phyloP scores from a whole-genome alignment of 2,329 filamentous ascomycete genomes.

The Bretziella fagacearum region DNA sequence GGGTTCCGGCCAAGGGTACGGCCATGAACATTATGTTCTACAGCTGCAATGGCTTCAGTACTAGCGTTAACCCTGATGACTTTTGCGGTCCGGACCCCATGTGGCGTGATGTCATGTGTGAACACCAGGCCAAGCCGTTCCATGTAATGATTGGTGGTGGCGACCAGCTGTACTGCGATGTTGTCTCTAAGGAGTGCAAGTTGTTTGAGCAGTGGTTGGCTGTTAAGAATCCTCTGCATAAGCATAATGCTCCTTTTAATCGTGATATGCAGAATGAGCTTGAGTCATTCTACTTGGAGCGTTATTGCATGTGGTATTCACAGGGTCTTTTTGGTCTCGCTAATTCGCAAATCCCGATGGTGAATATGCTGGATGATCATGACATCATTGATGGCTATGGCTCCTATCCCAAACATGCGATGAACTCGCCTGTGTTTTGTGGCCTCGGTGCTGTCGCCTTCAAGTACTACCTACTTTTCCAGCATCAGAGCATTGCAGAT shows the following conservation, averaged over 20 bases:
- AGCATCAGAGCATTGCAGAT: slow-evolving; percentile 72
- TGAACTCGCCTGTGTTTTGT: slow-evolving; percentile 76
- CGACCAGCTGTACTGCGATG: slow-evolving; percentile 93
- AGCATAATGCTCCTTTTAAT: slow-evolving; percentile 63
- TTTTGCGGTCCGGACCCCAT: slow-evolving; percentile 88
- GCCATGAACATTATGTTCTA: slow-evolving; percentile 99
- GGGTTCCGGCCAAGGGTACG: slow-evolving; percentile 71
- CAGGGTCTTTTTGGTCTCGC: slow-evolving; percentile 89
- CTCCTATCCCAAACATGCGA: slow-evolving; percentile 81
- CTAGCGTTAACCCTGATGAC: slow-evolving; percentile 57
- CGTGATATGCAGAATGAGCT: slow-evolving; percentile 73
- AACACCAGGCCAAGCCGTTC: slow-evolving; percentile 78
- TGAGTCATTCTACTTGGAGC: slow-evolving; percentile 72
- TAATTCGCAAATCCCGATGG: slow-evolving; percentile 88
- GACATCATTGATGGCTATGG: slow-evolving; percentile 85
- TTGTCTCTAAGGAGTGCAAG: slow-evolving; percentile 54
- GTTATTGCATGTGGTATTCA: slow-evolving; percentile 91
- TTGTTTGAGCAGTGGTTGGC: slow-evolving; percentile 73
- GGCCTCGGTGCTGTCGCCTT: slow-evolving; percentile 83
- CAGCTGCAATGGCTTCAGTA: slow-evolving; percentile 90
- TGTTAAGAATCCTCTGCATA: slow-evolving; percentile 62
- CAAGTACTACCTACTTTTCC: slow-evolving; percentile 98
- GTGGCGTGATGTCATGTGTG: slow-evolving; percentile 92
- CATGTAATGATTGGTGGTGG: slow-evolving; percentile 97
- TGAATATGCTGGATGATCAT: slow-evolving; percentile 96